A percentile compares a stretch with the other conserved stretches of the same genome.
Evolutionary conservation across 176 grass and related monocot species (phyloP).

Genomic region (Alopecurus myosuroides): DNA sequence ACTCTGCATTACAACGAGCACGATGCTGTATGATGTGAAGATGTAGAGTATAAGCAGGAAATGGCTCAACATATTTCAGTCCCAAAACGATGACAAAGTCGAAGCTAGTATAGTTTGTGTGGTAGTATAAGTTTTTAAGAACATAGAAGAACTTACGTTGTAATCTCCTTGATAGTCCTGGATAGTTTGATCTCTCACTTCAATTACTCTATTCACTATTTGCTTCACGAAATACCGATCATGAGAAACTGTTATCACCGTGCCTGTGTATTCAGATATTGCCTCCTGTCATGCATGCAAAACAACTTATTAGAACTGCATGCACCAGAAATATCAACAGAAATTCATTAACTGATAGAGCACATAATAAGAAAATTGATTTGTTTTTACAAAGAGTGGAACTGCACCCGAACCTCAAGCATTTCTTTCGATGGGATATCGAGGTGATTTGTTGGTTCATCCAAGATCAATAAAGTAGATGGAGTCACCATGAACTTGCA

Average conservation of each 20-base stretch:
- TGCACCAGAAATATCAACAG: conserved; percentile 8
- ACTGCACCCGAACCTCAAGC: conserved; percentile 69
- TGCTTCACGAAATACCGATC: conserved; percentile 95
- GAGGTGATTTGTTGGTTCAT: conserved; percentile 99
- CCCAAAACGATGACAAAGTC: neutral
- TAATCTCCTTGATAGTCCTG: conserved; percentile 97
- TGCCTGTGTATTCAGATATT: conserved; percentile 87
- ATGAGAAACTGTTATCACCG: conserved; percentile 94
- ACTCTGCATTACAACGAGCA: neutral
- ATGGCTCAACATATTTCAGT: conserved; percentile 3
- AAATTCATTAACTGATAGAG: neutral
- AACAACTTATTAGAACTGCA: conserved; percentile 16
- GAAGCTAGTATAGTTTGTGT: neutral
- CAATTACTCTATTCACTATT: conserved; percentile 94
- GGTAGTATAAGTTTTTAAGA: conserved; percentile 7
- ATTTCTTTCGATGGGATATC: conserved; percentile 99
- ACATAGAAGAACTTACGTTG: conserved; percentile 58
- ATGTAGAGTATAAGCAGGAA: conserved; percentile 15
- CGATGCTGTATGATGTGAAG: neutral
- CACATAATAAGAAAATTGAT: conserved; percentile 3
- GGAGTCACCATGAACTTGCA: conserved; percentile 99
- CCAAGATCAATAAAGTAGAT: conserved; percentile 91
- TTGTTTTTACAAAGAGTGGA: neutral
- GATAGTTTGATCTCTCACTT: conserved; percentile 74
- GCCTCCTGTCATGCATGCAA: conserved; percentile 65